Base-by-base conservation (phyloP, 2,329 filamentous ascomycete genomes). In the Aspergillus jensenii region DNA sequence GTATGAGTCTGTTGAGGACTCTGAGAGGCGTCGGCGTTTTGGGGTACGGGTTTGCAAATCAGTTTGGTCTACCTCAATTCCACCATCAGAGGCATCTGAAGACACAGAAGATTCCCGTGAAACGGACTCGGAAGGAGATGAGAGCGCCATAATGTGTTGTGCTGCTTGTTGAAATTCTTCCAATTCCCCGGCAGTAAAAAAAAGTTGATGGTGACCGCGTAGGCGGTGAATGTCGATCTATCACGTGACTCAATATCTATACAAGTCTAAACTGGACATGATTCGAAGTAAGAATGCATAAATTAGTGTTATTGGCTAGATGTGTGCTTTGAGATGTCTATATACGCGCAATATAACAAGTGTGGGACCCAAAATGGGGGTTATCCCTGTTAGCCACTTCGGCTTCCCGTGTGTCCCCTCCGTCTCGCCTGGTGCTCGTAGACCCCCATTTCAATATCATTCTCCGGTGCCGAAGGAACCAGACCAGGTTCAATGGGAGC, bases 21-120 rank as follows among this genome's bases (percentile, higher is more conserved):
- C 66, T 44, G 75, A 77, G 54, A 77, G 62, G 55, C 75, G 73
- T 58, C 75, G 68, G 50, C 75, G 67, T 62, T 78, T 78, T 25
- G 74, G 62, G 2, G 75, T 67, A 54, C 73, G 71, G 43, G 66
- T 65, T 39, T 71, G 63, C 45, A 62, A 52, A 12, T 68, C 63
- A 15, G 53, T 19, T 27, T 66, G 60, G 23, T 66, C 65, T 21
- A 61, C 19, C 1, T 68, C 65, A 61, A 65, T 6, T 31, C 50
- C 31, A 8, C 45, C 43, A 25, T 67, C 65, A 19, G 64, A 68
- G 3, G 54, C 46, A 56, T 68, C 65, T 1, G 65, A 67, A 14
- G 52, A 48, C 27, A 61, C 57, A 11, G 60, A 51, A 4, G 50
- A 56, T 7, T 68, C 63, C 11, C 72, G 65, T n/a, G 64, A 65